Conservation (phyloP, 345 rosid species). For the Excoecaria agallocha region DNA sequence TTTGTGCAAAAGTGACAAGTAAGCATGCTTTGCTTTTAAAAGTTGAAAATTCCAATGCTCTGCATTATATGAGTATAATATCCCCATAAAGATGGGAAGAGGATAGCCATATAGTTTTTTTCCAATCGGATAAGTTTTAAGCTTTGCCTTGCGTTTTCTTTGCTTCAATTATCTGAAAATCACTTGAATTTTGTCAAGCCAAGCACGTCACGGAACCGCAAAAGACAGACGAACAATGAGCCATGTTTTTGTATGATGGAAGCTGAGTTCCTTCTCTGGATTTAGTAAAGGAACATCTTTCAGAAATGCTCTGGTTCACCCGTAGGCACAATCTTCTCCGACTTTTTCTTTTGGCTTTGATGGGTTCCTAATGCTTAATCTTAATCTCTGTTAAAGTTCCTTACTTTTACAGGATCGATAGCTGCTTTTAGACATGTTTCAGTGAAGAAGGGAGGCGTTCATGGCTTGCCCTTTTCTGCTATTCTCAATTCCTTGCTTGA, state of each 20-base stretch:
- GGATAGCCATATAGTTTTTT: neutral
- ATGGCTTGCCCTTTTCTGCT: conserved; percentile 8
- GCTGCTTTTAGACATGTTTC: conserved; percentile 18
- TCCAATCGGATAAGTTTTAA: conserved; percentile 5
- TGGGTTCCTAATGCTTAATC: neutral
- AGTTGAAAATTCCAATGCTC: neutral
- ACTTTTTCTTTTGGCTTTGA: neutral
- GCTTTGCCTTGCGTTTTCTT: neutral
- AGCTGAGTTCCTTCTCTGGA: neutral
- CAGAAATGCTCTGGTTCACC: conserved; percentile 15
- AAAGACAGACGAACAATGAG: neutral
- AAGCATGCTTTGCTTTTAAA: neutral
- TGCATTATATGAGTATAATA: neutral
- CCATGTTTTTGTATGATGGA: neutral
- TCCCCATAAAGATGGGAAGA: neutral
- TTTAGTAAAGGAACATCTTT: neutral
- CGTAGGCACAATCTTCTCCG: neutral
- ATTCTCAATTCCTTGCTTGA: conserved; percentile 3
- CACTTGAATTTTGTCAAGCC: too few relatives aligned
- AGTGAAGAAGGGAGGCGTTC: neutral
- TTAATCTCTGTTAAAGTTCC: neutral
- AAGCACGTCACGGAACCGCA: neutral
- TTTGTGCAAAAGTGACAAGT: too few relatives aligned
- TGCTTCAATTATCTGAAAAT: neutral
- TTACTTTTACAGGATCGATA: conserved; percentile 27